Base-by-base conservation (phyloP, 139 green algal genomes). In the Picochlorum sp. region DNA sequence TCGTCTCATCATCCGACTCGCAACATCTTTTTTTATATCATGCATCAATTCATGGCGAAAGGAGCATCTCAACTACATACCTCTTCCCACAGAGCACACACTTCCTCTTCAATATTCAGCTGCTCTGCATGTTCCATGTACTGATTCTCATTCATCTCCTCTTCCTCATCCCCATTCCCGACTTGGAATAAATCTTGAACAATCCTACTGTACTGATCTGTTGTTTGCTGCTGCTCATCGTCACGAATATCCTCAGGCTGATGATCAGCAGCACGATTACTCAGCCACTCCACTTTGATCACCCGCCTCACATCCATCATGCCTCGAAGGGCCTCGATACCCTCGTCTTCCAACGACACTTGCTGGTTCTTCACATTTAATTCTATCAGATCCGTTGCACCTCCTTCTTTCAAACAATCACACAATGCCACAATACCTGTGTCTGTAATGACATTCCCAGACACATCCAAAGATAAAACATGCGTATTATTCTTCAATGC, bases 401-500 rank as follows among this genome's bases (percentile, higher is more conserved):
- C 56, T 20, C 56, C 56, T 10, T 45, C 16, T 20, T 14, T 16
- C 1, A 62, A 28, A 23, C 15, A 24, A 13, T 62, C 56, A 45
- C 26, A 45, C 11, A 62, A 10, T 16, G 14, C 13, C 10, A 47
- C 13, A 18, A 62, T 31, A 20, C 56, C 56, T 10, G 4, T 21
- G 2, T 62, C 56, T 10, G 26, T 62, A 21, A 62, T 24, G 13
- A 47, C 15, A 28, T 62, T 62, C n/a, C 30, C 16, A 9, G 56
- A 47, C 30, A 62, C 13, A 62, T 62, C 56, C 14, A 62, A 21
- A 8, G 56, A 62, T 15, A 62, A 45, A 23, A 62, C n/a, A n/a
- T 47, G 28, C 5, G 56, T 62, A 21, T 62, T 62, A 10, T 47
- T 62, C 30, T 45, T 45, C n/a, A 62, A 45, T 21, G 56, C 56